A percentile compares a stretch with the other conserved stretches of the same genome.
Conservation (phyloP, 2,329 filamentous ascomycete species). For the Nemania diffusa region DNA sequence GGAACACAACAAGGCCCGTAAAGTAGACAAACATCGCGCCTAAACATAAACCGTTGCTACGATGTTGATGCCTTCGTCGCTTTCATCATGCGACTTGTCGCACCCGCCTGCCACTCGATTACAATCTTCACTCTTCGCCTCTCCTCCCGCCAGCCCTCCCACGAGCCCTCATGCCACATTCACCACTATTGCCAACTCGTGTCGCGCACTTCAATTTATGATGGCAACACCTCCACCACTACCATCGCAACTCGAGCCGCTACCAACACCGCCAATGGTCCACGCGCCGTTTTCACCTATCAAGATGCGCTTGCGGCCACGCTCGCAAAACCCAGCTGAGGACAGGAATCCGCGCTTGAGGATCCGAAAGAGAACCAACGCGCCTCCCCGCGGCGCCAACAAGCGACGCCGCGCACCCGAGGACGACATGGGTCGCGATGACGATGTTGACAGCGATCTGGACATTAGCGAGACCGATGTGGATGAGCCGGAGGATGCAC, state of each 20-base stretch:
- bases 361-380: conserved; percentile 61
- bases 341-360: conserved; percentile 54
- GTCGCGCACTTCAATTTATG: conserved; percentile 70
- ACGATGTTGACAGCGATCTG: conserved; percentile 53
- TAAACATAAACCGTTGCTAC: conserved; percentile 37
- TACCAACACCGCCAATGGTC: conserved; percentile 65
- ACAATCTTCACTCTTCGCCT: conserved; percentile 63
- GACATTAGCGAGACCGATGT: conserved; percentile 46
- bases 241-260: conserved; percentile 52
- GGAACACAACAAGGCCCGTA: conserved; percentile 12
- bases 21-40: conserved; percentile 8
- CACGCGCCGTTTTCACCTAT: conserved; percentile 59
- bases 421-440: conserved; percentile 58
- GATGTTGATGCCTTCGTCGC: conserved; percentile 69
- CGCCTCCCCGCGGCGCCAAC: conserved; percentile 58
- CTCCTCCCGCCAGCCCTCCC: conserved; percentile 68
- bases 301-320: conserved; percentile 66
- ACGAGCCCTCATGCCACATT: conserved; percentile 59
- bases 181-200: conserved; percentile 67
- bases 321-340: conserved; percentile 50
- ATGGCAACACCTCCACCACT: conserved; percentile 56
- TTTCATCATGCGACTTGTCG: conserved; percentile 65
- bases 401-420: conserved; percentile 63
- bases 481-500: conserved; percentile 39
- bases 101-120: conserved; percentile 58